Evolutionary conservation across 805 yeast genomes (phyloP), one percentile per base, ranked within the genome.

Genomic region (Hanseniaspora jakobsenii): DNA sequence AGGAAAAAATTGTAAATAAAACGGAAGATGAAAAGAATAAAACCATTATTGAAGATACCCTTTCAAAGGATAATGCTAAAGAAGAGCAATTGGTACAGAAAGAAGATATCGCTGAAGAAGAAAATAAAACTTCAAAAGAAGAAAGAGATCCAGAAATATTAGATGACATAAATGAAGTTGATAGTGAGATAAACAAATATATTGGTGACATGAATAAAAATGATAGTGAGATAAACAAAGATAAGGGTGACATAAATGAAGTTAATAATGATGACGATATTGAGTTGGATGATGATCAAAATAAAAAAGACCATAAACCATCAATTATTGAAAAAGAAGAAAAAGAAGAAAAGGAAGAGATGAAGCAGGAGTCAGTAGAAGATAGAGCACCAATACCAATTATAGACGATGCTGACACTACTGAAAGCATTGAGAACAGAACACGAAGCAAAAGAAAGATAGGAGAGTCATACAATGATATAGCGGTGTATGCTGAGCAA

Each of bases 271-370:
- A 40, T 7, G 52, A 48, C 8, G 50, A 47, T 7, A 51, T 45
- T 5, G 51, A 37, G 22, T 47, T 43, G n/a, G 47, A 37, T n/a
- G 46, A 32, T 9, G 53, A 41, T 22, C 51, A 46, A 41, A 46
- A 34, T 26, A 42, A 50, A 22, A 46, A 23, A 13, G 56, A 49
- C 3, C 52, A 51, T 28, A 53, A 46, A 19, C 51, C 48, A 23
- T 42, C 18, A 14, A 38, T 32, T 28, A 44, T 29, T 14, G 50
- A 36, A 10, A 27, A 32, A 26, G 47, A 44, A 34, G 37, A 31
- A 7, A 37, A 32, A 17, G 49, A 38, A 14, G 47, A 38, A 29
- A 48, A 37, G 27, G 44, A 23, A 22, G 14, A 32, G 2, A 14
- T 2, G 23, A 19, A 23, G 27, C 19, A 23, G 14, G 36, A n/a